phyloP scores from a whole-genome alignment of 1,139 yeast species.

The Pichia sp. region DNA sequence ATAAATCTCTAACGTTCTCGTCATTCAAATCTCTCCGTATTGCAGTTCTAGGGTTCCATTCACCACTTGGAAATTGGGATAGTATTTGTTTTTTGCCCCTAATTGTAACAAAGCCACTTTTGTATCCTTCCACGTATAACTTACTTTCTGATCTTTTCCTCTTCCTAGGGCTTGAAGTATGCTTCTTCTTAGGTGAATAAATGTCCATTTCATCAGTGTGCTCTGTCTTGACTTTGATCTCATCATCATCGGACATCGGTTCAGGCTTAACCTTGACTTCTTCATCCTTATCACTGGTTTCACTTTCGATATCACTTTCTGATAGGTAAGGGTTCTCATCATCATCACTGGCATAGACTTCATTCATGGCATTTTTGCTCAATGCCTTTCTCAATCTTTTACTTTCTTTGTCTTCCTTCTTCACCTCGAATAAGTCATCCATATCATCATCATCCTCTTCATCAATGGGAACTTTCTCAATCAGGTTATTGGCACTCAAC shows the following conservation, averaged over 20 bases:
- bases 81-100: constrained; percentile 59
- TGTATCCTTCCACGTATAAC: constrained; percentile 42
- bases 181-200: no score
- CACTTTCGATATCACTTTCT: constrained; percentile 46
- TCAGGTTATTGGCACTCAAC: constrained; percentile 75
- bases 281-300: constrained; percentile 34
- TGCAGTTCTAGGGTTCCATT: constrained; percentile 68
- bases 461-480: constrained; percentile 43
- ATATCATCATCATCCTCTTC: constrained; percentile 45
- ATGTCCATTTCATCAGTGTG: constrained; percentile 12
- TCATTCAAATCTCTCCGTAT: constrained; percentile 32
- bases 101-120: constrained; percentile 61
- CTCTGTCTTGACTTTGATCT: constrained; percentile 10
- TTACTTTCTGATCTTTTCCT: constrained; percentile 13
- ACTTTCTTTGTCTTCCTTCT: constrained; percentile 89
- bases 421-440: constrained; percentile 59
- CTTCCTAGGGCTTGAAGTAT: constrained; percentile 4
- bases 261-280: constrained; percentile 18
- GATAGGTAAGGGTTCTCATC: constrained; percentile 84
- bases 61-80: constrained; percentile 67
- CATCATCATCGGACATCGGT: constrained; percentile 31
- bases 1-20: constrained; percentile 3
- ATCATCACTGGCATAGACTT: constrained; percentile 85
- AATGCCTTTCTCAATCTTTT: constrained; percentile 76
- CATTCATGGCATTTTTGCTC: constrained; percentile 80